These are phyloP conservation scores for Ceratobasidium theobromae DNA, from an alignment of 1,284 basidiomycete species.

Conservation along the genomic window DNA sequence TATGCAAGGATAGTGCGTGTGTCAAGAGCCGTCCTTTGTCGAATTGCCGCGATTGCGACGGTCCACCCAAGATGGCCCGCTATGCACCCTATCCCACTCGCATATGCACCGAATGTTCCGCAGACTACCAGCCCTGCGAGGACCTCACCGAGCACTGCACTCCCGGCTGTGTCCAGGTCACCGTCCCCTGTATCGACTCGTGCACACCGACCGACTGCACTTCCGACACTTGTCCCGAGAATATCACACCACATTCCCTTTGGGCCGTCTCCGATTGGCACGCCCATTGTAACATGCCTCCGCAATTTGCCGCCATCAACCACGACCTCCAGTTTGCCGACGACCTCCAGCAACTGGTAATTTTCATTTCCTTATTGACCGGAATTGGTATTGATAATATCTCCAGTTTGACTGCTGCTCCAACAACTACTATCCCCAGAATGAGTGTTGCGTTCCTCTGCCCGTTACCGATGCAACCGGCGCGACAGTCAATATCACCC, in stretches of 20 bases:
- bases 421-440: conserved; percentile 26
- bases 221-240: conserved; percentile 18
- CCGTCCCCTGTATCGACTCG: conserved; percentile 16
- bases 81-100: neutral
- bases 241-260: neutral
- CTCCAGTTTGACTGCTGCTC: conserved; percentile 18
- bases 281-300: neutral
- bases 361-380: neutral
- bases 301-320: conserved; percentile 1
- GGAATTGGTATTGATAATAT: neutral
- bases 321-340: neutral
- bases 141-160: conserved; percentile 29
- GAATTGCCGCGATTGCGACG: neutral
- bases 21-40: too few relatives aligned
- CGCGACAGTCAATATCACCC: conserved; percentile 3
- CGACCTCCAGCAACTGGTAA: conserved; percentile 22
- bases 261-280: conserved; percentile 11
- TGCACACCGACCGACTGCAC: conserved; percentile 13
- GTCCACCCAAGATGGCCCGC: neutral
- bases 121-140: neutral
- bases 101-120: neutral
- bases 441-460: conserved; percentile 23
- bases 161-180: conserved; percentile 21
- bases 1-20: conserved; percentile 7
- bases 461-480: neutral